Evolutionary conservation across 177 flowering plant species (phyloP).

Genomic region (Vitis hybrid): DNA sequence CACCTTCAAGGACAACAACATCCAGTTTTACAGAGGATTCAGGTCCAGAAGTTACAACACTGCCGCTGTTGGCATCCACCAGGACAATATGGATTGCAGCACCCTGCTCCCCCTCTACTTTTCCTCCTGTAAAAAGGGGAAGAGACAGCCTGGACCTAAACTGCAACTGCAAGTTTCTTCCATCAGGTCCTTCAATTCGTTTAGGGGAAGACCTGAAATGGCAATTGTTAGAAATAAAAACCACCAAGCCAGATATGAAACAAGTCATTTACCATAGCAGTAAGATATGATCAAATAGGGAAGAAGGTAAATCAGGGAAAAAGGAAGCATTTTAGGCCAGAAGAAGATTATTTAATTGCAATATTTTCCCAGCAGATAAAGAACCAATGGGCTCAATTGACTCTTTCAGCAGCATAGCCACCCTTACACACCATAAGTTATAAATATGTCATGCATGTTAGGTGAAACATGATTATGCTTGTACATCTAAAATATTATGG

Average conservation of each 20-base stretch:
- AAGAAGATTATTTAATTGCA: too few relatives aligned
- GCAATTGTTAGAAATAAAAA: background rate
- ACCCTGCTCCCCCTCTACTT: slow-evolving; percentile 61
- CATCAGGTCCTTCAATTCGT: slow-evolving; percentile 50
- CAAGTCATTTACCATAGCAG: background rate
- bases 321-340: too few relatives aligned
- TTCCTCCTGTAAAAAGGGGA: slow-evolving; percentile 60
- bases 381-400: too few relatives aligned
- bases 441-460: too few relatives aligned
- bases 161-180: slow-evolving; percentile 44
- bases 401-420: too few relatives aligned
- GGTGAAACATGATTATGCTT: background rate
- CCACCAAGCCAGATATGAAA: background rate
- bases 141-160: slow-evolving; percentile 52
- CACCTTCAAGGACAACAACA: slow-evolving; percentile 68
- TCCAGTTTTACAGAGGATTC: slow-evolving; percentile 48
- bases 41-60: slow-evolving; percentile 42
- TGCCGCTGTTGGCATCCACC: slow-evolving; percentile 41
- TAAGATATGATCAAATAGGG: background rate
- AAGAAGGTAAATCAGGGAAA: too few relatives aligned
- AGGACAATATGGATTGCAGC: slow-evolving; percentile 52
- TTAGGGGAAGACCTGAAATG: slow-evolving; percentile 45
- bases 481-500: background rate
- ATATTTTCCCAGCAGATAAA: too few relatives aligned
- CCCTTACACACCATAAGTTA: too few relatives aligned